phyloP scores from a whole-genome alignment of 1,139 yeast species.

The Pneumocystis wakefieldiae region DNA sequence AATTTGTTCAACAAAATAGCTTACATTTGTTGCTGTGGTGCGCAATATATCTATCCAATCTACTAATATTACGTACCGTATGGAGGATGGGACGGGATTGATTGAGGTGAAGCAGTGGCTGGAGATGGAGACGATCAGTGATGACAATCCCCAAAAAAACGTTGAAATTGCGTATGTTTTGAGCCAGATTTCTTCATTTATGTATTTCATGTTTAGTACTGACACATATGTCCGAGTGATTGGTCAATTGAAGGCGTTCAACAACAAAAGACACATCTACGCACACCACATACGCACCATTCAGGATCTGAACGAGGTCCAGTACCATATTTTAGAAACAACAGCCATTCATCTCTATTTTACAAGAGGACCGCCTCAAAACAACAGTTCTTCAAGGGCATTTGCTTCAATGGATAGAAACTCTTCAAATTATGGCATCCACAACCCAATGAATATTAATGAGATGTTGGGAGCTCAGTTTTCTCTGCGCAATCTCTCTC shows the following conservation, averaged over 20 bases:
- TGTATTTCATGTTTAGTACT: constrained; percentile 19
- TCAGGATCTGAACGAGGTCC: constrained; percentile 56
- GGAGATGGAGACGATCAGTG: constrained; percentile 6
- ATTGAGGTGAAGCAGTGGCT: constrained; percentile 40
- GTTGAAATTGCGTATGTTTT: not conserved
- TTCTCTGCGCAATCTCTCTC: constrained; percentile 11
- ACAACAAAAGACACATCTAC: constrained; percentile 50
- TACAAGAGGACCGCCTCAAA: constrained; percentile 15
- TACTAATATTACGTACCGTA: constrained; percentile 34
- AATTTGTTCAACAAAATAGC: constrained; percentile 17
- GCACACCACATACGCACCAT: constrained; percentile 47
- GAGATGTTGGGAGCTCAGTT: not conserved
- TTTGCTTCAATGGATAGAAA: not conserved
- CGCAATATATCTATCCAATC: constrained; percentile 27
- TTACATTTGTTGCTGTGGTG: constrained; percentile 51
- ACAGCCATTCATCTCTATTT: constrained; percentile 37
- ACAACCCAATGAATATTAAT: not conserved
- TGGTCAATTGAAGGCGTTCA: constrained; percentile 59
- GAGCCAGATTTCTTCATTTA: not conserved
- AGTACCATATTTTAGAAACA: constrained; percentile 64
- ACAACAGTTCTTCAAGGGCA: not conserved
- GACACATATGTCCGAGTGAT: constrained; percentile 52
- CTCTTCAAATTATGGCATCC: constrained; percentile 2
- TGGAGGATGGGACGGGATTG: constrained; percentile 80
- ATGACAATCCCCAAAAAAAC: constrained; percentile 1